phyloP scores from a whole-genome alignment of 345 rosid species.

The Orychophragmus violaceus region DNA sequence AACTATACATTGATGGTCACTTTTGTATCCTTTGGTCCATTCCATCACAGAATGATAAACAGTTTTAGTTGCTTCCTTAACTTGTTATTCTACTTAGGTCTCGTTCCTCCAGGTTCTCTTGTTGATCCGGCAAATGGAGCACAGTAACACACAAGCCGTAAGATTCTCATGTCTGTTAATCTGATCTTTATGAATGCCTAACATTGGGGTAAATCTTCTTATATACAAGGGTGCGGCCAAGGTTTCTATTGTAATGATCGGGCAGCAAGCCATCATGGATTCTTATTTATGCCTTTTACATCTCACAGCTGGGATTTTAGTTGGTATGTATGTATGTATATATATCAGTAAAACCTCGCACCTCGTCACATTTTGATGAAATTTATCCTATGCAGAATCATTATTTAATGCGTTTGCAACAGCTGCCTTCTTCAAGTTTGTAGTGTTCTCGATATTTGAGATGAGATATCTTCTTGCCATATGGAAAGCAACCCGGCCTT shows the following conservation, averaged over 20 bases:
- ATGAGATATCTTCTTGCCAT: slow-evolving; percentile 96
- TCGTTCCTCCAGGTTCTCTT: slow-evolving; percentile 95
- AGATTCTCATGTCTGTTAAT: slow-evolving; percentile 24
- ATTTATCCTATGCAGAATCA: slow-evolving; percentile 56
- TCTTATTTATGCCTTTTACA: slow-evolving; percentile 95
- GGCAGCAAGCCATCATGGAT: slow-evolving; percentile 99
- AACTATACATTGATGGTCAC: slow-evolving; percentile 98
- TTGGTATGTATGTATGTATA: slow-evolving; percentile 62
- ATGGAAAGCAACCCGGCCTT: slow-evolving; percentile 95
- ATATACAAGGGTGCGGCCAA: slow-evolving; percentile 84
- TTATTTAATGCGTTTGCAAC: slow-evolving; percentile 97
- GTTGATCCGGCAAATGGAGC: slow-evolving; percentile 96
- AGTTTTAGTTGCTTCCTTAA: slow-evolving; percentile 50
- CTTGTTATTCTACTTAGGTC: slow-evolving; percentile 43
- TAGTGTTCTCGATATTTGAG: slow-evolving; percentile 96
- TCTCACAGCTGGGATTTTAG: slow-evolving; percentile 93
- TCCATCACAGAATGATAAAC: not conserved
- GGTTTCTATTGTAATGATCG: slow-evolving; percentile 88
- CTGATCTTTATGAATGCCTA: not conserved
- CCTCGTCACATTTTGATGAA: not conserved
- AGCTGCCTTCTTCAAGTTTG: slow-evolving; percentile 98
- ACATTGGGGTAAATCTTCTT: slow-evolving; percentile 5
- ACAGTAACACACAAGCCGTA: slow-evolving; percentile 95
- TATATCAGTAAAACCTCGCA: not conserved
- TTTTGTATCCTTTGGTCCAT: slow-evolving; percentile 81